Percentiles rank a stretch among this genome's conserved stretches.
phyloP scores from a whole-genome alignment of 345 rosid species.

The Erucastrum elatum region DNA sequence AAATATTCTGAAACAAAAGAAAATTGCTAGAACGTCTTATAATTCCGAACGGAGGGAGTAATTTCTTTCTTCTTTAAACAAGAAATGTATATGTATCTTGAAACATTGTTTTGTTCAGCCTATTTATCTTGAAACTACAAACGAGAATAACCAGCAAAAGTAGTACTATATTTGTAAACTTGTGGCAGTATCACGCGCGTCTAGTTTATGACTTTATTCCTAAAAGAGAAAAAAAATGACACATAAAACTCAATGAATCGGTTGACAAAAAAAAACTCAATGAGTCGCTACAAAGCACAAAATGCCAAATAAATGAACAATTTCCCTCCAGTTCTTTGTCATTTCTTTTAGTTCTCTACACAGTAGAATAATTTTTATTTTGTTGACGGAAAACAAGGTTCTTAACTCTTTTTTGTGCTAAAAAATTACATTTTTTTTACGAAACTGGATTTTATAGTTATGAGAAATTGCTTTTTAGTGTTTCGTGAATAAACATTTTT shows the following conservation, averaged over 20 bases:
- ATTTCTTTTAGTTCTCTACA: no score
- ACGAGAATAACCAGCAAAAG: background rate
- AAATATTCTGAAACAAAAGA: no score
- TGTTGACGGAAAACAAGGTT: no score
- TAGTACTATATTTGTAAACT: background rate
- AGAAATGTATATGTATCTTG: background rate
- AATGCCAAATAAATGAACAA: background rate
- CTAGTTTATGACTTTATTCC: background rate
- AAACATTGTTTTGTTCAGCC: background rate
- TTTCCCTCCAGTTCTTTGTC: background rate
- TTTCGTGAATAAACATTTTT: no score
- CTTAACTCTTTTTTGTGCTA: no score
- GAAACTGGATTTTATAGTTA: no score
- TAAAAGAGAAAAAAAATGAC: background rate
- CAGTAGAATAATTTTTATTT: background rate
- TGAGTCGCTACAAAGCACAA: background rate
- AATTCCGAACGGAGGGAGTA: no score
- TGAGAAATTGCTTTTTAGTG: no score
- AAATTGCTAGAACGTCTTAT: no score
- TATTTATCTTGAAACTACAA: background rate
- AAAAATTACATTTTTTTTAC: no score
- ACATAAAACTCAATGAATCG: background rate
- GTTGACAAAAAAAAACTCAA: background rate
- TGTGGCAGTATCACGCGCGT: slow-evolving; percentile 13
- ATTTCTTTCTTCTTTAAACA: background rate